Evolutionary conservation across 257 asterid species (phyloP).

Genomic region (Striga asiatica): DNA sequence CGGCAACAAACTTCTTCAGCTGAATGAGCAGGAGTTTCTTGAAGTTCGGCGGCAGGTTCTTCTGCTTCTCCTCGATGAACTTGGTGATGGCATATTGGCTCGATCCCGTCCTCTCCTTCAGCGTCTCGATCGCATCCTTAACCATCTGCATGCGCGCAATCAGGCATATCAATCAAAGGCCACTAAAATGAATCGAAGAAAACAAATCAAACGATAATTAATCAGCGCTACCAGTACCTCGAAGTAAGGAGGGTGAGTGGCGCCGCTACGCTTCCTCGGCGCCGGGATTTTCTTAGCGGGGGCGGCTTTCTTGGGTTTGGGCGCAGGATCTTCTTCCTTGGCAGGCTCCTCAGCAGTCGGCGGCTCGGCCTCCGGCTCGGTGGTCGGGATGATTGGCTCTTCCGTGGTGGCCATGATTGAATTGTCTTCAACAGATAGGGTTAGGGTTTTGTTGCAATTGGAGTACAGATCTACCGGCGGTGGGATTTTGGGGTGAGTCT

Average conservation of each 20-base stretch:
- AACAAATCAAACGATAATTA: no score
- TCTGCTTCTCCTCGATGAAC: constrained; percentile 65
- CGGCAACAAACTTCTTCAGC: constrained; percentile 56
- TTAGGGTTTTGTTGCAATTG: constrained; percentile 14
- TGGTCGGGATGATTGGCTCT: constrained; percentile 31
- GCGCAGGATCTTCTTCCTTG: constrained; percentile 14
- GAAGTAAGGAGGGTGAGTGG: constrained; percentile 66
- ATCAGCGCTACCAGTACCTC: constrained; percentile 53
- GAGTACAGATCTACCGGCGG: constrained; percentile 1
- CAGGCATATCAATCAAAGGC: not conserved
- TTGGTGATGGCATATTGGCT: constrained; percentile 72
- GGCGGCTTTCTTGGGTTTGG: constrained; percentile 19
- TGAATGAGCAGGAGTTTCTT: constrained; percentile 53
- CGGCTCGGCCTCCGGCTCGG: constrained; percentile 19
- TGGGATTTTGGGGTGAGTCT: constrained; percentile 20
- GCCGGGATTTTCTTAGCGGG: constrained; percentile 42
- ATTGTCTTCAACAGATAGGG: constrained; percentile 20
- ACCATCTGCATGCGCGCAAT: constrained; percentile 46
- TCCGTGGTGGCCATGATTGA: constrained; percentile 39
- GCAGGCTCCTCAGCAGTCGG: constrained; percentile 21
- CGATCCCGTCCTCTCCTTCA: constrained; percentile 75
- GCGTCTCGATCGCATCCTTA: constrained; percentile 53
- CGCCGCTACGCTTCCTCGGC: constrained; percentile 30
- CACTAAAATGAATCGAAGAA: no score
- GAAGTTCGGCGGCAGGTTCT: constrained; percentile 62